phyloP scores from a whole-genome alignment of 1,284 basidiomycete genomes.

The Earliella scabrosa region DNA sequence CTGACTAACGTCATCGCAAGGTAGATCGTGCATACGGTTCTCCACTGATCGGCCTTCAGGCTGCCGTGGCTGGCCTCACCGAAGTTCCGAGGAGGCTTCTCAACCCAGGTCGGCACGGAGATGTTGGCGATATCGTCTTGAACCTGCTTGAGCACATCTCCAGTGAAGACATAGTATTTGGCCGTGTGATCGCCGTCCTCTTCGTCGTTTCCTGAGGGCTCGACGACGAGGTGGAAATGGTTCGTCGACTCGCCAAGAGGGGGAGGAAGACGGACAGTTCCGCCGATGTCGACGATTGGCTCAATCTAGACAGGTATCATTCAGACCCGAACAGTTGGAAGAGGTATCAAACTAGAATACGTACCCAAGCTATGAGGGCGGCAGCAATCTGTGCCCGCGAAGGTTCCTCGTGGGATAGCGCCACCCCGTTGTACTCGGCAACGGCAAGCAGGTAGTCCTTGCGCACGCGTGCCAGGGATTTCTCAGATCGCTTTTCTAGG shows the following conservation, averaged over 20 bases:
- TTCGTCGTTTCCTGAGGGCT: background rate
- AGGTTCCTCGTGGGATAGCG: background rate
- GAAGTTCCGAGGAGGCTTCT: conserved; percentile 32
- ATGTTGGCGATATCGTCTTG: conserved; percentile 33
- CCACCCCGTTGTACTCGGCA: background rate
- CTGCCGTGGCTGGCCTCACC: conserved; percentile 38
- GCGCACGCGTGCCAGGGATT: background rate
- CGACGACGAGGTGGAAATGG: background rate
- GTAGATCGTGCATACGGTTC: too few relatives aligned
- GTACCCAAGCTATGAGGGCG: background rate
- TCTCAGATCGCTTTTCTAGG: background rate
- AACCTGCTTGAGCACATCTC: conserved; percentile 26
- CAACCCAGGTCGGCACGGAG: conserved; percentile 36
- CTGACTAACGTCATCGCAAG: background rate
- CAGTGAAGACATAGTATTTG: conserved; percentile 2
- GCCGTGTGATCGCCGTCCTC: too few relatives aligned
- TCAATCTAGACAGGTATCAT: background rate
- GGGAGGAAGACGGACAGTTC: background rate
- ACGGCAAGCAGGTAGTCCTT: background rate
- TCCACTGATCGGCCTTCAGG: conserved; percentile 44
- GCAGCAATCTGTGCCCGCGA: background rate
- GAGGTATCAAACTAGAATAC: too few relatives aligned
- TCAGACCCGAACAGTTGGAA: background rate
- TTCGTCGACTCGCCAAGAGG: background rate
- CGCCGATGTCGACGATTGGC: background rate